These are phyloP conservation scores for Trichoderma reesei DNA, from an alignment of 495 filamentous ascomycete genomes.

Conservation along the genomic window DNA sequence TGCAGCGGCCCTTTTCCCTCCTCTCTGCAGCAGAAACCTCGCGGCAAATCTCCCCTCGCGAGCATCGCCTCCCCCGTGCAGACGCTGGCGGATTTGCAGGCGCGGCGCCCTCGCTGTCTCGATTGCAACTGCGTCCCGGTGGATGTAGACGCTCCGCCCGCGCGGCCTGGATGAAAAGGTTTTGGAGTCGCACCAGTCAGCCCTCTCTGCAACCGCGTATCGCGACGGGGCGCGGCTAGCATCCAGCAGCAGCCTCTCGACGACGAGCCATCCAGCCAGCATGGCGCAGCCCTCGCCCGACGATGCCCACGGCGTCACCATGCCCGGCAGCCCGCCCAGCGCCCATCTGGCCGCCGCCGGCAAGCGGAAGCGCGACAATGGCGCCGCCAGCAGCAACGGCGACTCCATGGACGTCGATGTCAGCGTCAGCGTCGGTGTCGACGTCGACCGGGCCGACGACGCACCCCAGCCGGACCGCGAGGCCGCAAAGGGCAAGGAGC, in stretches of 20 bases:
- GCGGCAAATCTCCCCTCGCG: background rate
- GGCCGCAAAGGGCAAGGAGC: constrained; percentile 12
- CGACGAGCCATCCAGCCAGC: constrained; percentile 4
- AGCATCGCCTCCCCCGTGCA: background rate
- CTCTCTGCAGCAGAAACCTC: no score
- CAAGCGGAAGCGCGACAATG: constrained; percentile 47
- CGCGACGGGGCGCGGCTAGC: constrained; percentile 8
- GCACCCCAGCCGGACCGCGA: background rate
- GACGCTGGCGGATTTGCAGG: background rate
- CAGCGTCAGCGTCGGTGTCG: constrained; percentile 9
- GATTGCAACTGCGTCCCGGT: constrained; percentile 1
- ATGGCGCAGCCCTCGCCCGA: constrained; percentile 12
- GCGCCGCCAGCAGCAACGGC: constrained; percentile 16
- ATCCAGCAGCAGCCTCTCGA: background rate
- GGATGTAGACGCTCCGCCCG: constrained; percentile 7
- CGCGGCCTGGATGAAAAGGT: constrained; percentile 6
- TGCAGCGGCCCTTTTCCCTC: constrained; percentile 5
- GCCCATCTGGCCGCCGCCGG: constrained; percentile 26
- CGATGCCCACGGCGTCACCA: constrained; percentile 11
- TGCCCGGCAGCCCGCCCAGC: constrained; percentile 13
- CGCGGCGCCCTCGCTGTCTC: constrained; percentile 5
- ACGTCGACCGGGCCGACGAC: constrained; percentile 16
- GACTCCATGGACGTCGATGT: background rate
- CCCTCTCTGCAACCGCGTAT: constrained; percentile 9
- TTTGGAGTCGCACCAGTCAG: constrained; percentile 7